Percentiles rank a stretch among this genome's conserved stretches.
phyloP scores from a whole-genome alignment of 2,329 filamentous ascomycete genomes.

The Xylariaceae sp. region DNA sequence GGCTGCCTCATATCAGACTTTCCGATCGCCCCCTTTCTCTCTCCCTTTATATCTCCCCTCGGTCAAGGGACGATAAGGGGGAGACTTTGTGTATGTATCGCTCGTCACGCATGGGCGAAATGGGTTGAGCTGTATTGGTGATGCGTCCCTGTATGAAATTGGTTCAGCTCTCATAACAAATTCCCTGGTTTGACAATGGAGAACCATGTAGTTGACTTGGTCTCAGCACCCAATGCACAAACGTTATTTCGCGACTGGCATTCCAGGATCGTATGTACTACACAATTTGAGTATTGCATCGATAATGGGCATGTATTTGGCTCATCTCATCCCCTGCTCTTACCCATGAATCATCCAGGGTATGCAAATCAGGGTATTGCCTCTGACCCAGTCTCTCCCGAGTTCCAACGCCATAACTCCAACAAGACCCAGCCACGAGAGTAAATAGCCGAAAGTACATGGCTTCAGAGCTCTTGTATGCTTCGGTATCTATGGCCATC shows the following conservation, averaged over 20 bases:
- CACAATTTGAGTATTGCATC: not conserved
- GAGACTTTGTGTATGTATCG: not conserved
- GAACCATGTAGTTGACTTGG: not conserved
- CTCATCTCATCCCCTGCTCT: not conserved
- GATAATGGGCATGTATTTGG: not conserved
- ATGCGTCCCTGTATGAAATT: slow-evolving; percentile 12
- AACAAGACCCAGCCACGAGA: not conserved
- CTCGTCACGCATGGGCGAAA: slow-evolving; percentile 7
- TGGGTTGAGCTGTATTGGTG: slow-evolving; percentile 18
- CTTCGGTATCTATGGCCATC: not conserved
- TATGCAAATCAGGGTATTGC: slow-evolving; percentile 16
- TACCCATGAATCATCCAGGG: not conserved
- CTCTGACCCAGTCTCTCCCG: slow-evolving; percentile 1
- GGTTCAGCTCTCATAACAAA: not conserved
- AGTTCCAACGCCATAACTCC: slow-evolving; percentile 20
- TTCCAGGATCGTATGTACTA: not conserved
- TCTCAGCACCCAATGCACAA: not conserved
- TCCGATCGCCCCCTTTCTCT: not conserved
- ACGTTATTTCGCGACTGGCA: not conserved
- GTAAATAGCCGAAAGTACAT: not conserved
- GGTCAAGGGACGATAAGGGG: not conserved
- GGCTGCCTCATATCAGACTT: not conserved
- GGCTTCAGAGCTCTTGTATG: not conserved
- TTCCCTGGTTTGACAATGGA: not conserved
- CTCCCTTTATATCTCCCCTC: not conserved